A percentile compares a stretch with the other conserved stretches of the same genome.
phyloP scores from a whole-genome alignment of 257 asterid species.

The Scutellaria baicalensis region DNA sequence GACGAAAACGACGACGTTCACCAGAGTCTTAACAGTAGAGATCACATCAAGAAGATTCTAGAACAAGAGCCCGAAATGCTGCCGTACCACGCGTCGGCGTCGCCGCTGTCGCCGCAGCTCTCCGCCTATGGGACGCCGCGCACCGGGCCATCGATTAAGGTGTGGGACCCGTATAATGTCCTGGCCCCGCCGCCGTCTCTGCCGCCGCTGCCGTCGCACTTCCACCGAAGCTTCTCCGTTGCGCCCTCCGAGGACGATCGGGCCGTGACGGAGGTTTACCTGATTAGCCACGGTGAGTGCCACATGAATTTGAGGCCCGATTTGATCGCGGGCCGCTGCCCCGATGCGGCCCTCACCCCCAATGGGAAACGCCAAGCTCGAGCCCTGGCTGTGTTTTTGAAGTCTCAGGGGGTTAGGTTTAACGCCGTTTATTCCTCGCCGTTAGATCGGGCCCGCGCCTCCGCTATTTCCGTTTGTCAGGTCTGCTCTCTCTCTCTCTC shows the following conservation, averaged over 20 bases:
- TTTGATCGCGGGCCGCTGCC: constrained; percentile 86
- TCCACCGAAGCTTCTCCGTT: constrained; percentile 40
- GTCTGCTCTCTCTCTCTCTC: constrained; percentile 29
- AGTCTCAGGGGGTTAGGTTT: constrained; percentile 75
- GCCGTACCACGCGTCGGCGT: constrained; percentile 97
- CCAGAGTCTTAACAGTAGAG: constrained; percentile 22
- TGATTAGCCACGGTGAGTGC: constrained; percentile 88
- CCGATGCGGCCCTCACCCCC: constrained; percentile 85
- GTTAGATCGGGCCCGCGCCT: constrained; percentile 83
- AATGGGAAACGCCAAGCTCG: constrained; percentile 96
- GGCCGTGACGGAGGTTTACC: constrained; percentile 57
- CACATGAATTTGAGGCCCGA: constrained; percentile 88
- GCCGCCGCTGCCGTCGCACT: constrained; percentile 29
- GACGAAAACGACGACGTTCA: constrained; percentile 30
- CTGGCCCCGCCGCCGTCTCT: constrained; percentile 68
- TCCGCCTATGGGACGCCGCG: constrained; percentile 83
- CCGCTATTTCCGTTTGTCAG: constrained; percentile 80
- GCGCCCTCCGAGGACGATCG: constrained; percentile 37
- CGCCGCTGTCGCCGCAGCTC: constrained; percentile 95
- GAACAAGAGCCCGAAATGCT: constrained; percentile 95
- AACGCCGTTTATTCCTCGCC: constrained; percentile 72
- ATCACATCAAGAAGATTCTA: constrained; percentile 62
- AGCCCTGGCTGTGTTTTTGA: constrained; percentile 79
- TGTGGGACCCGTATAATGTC: constrained; percentile 95
- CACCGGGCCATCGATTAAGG: constrained; percentile 81